Base-by-base conservation (phyloP, 1,284 basidiomycete species). In the Apiotrichum gracile region DNA sequence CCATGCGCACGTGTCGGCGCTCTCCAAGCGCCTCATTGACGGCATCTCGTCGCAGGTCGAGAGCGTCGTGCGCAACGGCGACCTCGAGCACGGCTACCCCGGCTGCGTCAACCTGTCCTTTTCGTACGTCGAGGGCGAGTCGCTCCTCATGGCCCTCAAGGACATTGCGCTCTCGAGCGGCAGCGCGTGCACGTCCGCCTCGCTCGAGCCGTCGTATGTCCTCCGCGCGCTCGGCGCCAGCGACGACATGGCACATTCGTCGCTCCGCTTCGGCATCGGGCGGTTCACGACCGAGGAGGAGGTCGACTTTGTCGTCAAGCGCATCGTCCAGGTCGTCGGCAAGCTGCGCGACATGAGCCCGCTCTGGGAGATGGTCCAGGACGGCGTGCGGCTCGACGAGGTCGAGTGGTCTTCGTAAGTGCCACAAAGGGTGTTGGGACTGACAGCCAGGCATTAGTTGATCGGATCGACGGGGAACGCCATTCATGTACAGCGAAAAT, bases 171-270 rank as follows among this genome's bases (percentile, higher is more conserved):
- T 99, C 33, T 97, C 94, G 14, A 97, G 94, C 2, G 96, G 96
- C 46, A 96, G 91, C 65, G 96, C 96, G 12, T 99, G 96, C 69
- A 99, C 96, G 16, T 97, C 93, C 0, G 96, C 96, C 3, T 97
- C 94, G 16, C 81, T 99, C 49, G 96, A 99, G 76, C 96, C 96
- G 7, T 97, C 92, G 33, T 99, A 99, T 71, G 96, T 99, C 13
- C 83, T 99, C 26, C 86, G 96, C 55, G 96, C 96, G 2, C 82
- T 99, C 38, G 94, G 91, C 62, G 88, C 93, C 40, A 89, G 92
- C 27, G 96, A 99, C 74, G 96, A 97, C 69, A 97, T 97, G 88
- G 96, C 96, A 0, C 96, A 99, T 74, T 97, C 93, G 13, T 96
- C 91, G 17, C 81, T 99, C 49, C 86, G 96, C 39, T 99, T 99